Base-by-base conservation (phyloP, 2,329 filamentous ascomycete species). In the Huntiella omanensis region DNA sequence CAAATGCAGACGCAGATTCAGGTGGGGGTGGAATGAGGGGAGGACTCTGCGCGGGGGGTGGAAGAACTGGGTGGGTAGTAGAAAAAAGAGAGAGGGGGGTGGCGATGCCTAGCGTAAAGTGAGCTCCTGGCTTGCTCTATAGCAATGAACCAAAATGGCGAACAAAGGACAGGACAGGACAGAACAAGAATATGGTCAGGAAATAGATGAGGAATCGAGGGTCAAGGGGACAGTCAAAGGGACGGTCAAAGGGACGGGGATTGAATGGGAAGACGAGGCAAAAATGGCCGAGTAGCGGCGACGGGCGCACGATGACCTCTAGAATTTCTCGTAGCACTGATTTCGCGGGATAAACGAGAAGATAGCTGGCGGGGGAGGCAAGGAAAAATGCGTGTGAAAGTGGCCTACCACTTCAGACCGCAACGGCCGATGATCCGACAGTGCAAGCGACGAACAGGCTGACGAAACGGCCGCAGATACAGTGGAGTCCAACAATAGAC, bases 191-290 rank as follows among this genome's bases (percentile, higher is more conserved):
- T 41, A 15, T n/a, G 34, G 34, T 4, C 34, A 28, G 22, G 6
- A 28, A 28, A 28, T 28, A 28, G 22, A 7, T 45, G 28, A 22
- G 37, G 12, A 17, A 46, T 22, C 40, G 32, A 34, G 33, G 17
- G 33, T 40, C 15, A 33, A 48, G 28, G 38, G 33, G 43, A 41
- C n/a, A 47, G 28, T 13, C 42, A 41, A 45, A 34, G 41, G 32
- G 36, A 40, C 19, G 38, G 33, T 46, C 19, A 41, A 38, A 40
- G 28, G 40, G 22, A 33, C 15, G 43, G 28, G 19, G 33, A 28
- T 36, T 35, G 15, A 32, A 42, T 12, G 35, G 32, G 33, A 28
- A 35, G 46, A 37, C 39, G 35, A 38, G 13, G 40, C n/a, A n/a
- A 43, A 38, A 37, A n/a, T 22, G 15, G 16, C 17, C 19, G 19